phyloP scores from a whole-genome alignment of 768 basidiomycete species.

The Crassisporium funariophilum region DNA sequence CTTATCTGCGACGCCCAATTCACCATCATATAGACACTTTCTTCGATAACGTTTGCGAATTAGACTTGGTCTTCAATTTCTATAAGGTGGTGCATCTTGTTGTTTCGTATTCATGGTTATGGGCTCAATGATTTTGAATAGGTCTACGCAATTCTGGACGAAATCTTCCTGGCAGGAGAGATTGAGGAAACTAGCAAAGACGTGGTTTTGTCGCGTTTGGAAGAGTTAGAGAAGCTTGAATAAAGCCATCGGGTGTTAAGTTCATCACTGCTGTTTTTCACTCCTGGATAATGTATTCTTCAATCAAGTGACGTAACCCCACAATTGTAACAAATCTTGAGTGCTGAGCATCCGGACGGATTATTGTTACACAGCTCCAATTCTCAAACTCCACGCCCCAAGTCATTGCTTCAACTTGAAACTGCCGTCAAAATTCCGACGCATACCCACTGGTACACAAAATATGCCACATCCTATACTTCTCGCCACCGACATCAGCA shows the following conservation, averaged over 20 bases:
- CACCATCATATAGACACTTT: slow-evolving; percentile 71
- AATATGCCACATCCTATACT: slow-evolving; percentile 5
- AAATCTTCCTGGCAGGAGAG: slow-evolving; percentile 97
- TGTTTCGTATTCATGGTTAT: not conserved
- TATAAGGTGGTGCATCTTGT: slow-evolving; percentile 58
- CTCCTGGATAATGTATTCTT: slow-evolving; percentile 6
- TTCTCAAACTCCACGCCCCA: too few species aligned
- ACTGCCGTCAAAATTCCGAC: slow-evolving; percentile 20
- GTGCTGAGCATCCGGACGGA: too few species aligned
- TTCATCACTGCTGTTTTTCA: slow-evolving; percentile 6
- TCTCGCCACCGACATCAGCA: slow-evolving; percentile 10
- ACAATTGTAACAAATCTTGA: too few species aligned
- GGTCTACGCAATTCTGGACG: slow-evolving; percentile 98
- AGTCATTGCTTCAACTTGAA: too few species aligned
- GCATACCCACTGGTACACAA: slow-evolving; percentile 14
- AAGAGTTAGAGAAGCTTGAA: slow-evolving; percentile 92
- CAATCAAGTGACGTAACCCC: too few species aligned
- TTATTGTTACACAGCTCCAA: too few species aligned
- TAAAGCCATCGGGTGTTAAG: slow-evolving; percentile 32
- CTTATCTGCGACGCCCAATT: not conserved
- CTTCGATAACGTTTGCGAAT: slow-evolving; percentile 98
- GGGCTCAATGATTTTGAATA: slow-evolving; percentile 28
- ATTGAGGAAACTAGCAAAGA: slow-evolving; percentile 98
- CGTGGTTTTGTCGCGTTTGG: slow-evolving; percentile 87
- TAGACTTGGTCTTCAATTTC: slow-evolving; percentile 98